phyloP scores from a whole-genome alignment of 768 basidiomycete species.

The Lepiota venenata region DNA sequence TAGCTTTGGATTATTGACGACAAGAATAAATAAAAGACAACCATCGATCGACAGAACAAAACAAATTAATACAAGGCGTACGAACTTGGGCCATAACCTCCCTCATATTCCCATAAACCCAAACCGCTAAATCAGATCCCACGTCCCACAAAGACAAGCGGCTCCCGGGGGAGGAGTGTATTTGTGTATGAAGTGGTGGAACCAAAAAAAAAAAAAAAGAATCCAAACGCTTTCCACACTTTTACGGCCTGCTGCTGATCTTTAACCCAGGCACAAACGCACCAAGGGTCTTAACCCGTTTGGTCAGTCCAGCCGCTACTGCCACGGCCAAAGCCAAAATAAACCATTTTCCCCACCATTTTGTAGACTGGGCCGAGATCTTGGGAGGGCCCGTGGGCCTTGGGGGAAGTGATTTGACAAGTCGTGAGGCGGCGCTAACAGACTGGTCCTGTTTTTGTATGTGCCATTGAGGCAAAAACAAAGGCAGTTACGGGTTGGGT shows the following conservation, averaged over 20 bases:
- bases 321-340: slow-evolving; percentile 42
- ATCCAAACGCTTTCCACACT: background rate
- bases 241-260: background rate
- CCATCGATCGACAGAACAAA: too few relatives aligned
- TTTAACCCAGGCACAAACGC: background rate
- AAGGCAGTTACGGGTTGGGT: too few relatives aligned
- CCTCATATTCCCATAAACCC: too few relatives aligned
- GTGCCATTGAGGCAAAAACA: background rate
- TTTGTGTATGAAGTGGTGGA: too few relatives aligned
- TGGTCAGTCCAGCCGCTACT: slow-evolving; percentile 41
- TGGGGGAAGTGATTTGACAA: slow-evolving; percentile 30
- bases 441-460: background rate
- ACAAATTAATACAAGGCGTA: too few relatives aligned
- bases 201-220: background rate
- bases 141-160: too few relatives aligned
- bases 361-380: slow-evolving; percentile 14
- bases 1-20: too few relatives aligned
- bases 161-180: too few relatives aligned
- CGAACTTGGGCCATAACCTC: too few relatives aligned
- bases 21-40: too few relatives aligned
- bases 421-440: background rate
- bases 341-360: slow-evolving; percentile 46
- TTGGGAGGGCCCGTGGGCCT: slow-evolving; percentile 42
- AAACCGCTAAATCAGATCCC: too few relatives aligned
- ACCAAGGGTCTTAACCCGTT: slow-evolving; percentile 27